A percentile compares a stretch with the other conserved stretches of the same genome.
Evolutionary conservation across 768 basidiomycete species (phyloP).

Genomic region (Podaxis sp.): DNA sequence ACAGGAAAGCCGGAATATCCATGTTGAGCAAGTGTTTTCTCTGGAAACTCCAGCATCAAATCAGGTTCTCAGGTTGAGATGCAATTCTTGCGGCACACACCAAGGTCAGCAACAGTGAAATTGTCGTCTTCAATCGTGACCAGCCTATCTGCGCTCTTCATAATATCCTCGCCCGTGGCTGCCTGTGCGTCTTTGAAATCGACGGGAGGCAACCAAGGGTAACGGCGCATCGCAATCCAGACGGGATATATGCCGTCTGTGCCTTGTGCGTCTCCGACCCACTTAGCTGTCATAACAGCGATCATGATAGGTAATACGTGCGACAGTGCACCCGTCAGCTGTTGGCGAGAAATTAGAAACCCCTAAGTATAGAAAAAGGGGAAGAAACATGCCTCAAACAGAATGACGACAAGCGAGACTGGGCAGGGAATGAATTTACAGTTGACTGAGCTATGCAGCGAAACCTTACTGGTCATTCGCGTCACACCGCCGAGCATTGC

Average conservation of each 20-base stretch:
- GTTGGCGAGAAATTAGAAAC: neutral
- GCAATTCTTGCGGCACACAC: constrained; percentile 23
- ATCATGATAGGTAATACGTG: constrained; percentile 86
- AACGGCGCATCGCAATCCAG: constrained; percentile 71
- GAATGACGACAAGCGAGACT: constrained; percentile 77
- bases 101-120: constrained; percentile 49
- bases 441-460: neutral
- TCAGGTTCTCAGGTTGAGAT: neutral
- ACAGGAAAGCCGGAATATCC: constrained; percentile 69
- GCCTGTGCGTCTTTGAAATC: constrained; percentile 63
- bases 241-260: constrained; percentile 69
- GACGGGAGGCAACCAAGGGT: constrained; percentile 68
- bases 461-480: constrained; percentile 65
- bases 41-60: neutral
- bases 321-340: constrained; percentile 78
- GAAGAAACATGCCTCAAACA: constrained; percentile 56
- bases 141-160: constrained; percentile 53
- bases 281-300: constrained; percentile 74
- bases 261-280: constrained; percentile 71
- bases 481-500: constrained; percentile 78
- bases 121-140: constrained; percentile 52
- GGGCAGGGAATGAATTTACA: constrained; percentile 9
- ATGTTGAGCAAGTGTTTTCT: constrained; percentile 37
- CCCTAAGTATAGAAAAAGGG: neutral
- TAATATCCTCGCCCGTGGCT: constrained; percentile 58